phyloP scores from a whole-genome alignment of 768 basidiomycete genomes.

The Psilocybe subaeruginosa region DNA sequence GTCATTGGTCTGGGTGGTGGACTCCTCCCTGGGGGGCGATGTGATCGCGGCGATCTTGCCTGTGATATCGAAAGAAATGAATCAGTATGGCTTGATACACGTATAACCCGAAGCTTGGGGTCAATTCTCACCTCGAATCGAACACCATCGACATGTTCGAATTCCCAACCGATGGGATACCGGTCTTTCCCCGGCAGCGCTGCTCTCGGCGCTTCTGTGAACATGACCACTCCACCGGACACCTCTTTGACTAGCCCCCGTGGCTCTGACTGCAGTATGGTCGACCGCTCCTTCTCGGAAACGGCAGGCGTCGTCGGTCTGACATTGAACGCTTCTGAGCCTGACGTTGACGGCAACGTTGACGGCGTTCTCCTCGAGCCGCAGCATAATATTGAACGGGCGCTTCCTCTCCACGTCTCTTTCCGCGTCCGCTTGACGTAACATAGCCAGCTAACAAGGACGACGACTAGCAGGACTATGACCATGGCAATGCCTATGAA shows the following conservation, averaged over 20 bases:
- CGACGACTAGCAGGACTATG: conserved; percentile 34
- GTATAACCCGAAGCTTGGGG: not conserved
- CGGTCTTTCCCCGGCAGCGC: conserved; percentile 17
- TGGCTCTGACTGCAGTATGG: conserved; percentile 23
- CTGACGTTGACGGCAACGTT: not conserved
- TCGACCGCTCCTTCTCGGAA: conserved; percentile 23
- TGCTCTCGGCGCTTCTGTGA: conserved; percentile 22
- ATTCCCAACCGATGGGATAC: conserved; percentile 24
- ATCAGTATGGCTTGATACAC: not conserved
- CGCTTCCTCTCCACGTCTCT: not conserved
- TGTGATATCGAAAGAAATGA: not conserved
- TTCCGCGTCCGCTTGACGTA: conserved; percentile 28
- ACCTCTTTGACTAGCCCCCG: conserved; percentile 28
- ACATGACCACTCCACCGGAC: conserved; percentile 30
- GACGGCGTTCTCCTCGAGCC: conserved; percentile 1
- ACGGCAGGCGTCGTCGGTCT: conserved; percentile 11
- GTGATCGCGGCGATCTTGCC: conserved; percentile 12
- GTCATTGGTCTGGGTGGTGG: conserved; percentile 1
- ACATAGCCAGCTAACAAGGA: conserved; percentile 37
- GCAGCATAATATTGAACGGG: conserved; percentile 8
- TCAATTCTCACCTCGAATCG: conserved; percentile 27
- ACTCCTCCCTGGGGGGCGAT: conserved; percentile 8
- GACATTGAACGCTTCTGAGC: conserved; percentile 6
- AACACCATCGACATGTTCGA: conserved; percentile 27
- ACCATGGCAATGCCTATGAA: conserved; percentile 51